Base-by-base conservation (phyloP, 2,329 filamentous ascomycete species). In the Fusarium solani-melongenae region DNA sequence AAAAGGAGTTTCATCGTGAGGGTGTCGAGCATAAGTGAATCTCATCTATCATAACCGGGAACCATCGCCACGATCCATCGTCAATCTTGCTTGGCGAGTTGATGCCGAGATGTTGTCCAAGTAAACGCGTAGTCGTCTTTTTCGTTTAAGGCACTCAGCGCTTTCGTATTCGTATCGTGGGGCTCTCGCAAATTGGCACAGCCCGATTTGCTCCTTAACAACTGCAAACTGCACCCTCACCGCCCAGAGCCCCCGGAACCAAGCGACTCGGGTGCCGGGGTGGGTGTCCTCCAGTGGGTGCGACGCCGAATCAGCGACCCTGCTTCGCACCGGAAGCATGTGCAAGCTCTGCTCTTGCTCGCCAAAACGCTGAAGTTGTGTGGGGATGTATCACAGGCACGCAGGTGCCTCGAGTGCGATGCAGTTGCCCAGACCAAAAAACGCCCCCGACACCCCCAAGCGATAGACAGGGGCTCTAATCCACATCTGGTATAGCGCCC, bases 141-240 rank as follows among this genome's bases (percentile, higher is more conserved):
- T 72, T 71, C 75, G 75, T 49, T 49, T 27, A 46, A 20, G 22
- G 41, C 14, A 49, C 22, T 77, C 69, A 62, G 66, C 76, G 76
- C 74, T 65, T 80, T 80, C 79, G 79, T 80, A 80, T 80, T 80
- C 79, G 79, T 79, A 79, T 77, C 64, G 33, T 44, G 33, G 56
- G 38, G 60, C 66, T 39, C 59, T 73, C 71, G 69, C 63, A 70
- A 72, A 70, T 68, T 62, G 57, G 53, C 51, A 62, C 36, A 57
- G 46, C 66, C 65, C 64, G 74, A 70, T 69, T 67, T 72, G 61
- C 66, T 70, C 69, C 62, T 61, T 62, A 57, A 62, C 55, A 62
- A 53, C 61, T 55, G 49, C 66, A 62, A 62, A 53, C 61, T 57
- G 49, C 62, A 62, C 49, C 61, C 69, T 74, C 76, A 77, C 74